Base-by-base conservation (phyloP, 352 stramenopile genomes). In the Globisporangium orthogonon region DNA sequence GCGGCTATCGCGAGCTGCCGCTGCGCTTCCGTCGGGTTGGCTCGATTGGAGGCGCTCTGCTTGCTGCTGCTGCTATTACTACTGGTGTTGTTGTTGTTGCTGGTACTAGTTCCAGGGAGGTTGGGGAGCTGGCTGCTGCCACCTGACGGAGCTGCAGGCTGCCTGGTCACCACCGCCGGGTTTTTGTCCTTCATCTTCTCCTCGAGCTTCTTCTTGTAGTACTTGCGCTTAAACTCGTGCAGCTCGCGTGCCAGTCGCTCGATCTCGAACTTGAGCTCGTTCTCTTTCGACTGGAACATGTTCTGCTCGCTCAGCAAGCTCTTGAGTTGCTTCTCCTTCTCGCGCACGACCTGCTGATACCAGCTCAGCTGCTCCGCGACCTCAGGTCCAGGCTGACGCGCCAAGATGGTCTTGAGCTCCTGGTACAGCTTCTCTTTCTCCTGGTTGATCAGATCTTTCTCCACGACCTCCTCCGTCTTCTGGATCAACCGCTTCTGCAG, bases 251-350 rank as follows among this genome's bases (percentile, higher is more conserved):
- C 85, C 10, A 98, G 72, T 2, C 90, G 84, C 66, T 98, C 91
- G 45, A 97, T 91, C 68, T 98, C 94, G 60, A 97, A 98, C 60
- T 97, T 97, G 60, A 97, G 91, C 60, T 98, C 94, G 62, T 96
- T 95, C 44, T 97, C 89, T 65, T 96, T 91, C 14, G 86, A 85
- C 61, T 94, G 77, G 56, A 96, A 93, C 96, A 99, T 99, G 70
- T 99, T 98, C 56, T 99, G 91, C 62, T 99, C 96, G 54, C 83
- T 92, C 33, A 97, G 86, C 71, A 99, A 91, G 18, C 91, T 95
- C 71, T 98, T 98, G 76, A 99, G 92, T 66, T 98, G 94, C 56
- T 96, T 94, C 9, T 95, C 92, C 68, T 98, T 99, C 55, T 98
- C 93, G 60, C 95, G 96, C 29, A 98, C 87, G 50, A 95, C 87